These are phyloP conservation scores for Bruguiera gymnorhiza DNA, from an alignment of 345 rosid species.

Conservation along the genomic window DNA sequence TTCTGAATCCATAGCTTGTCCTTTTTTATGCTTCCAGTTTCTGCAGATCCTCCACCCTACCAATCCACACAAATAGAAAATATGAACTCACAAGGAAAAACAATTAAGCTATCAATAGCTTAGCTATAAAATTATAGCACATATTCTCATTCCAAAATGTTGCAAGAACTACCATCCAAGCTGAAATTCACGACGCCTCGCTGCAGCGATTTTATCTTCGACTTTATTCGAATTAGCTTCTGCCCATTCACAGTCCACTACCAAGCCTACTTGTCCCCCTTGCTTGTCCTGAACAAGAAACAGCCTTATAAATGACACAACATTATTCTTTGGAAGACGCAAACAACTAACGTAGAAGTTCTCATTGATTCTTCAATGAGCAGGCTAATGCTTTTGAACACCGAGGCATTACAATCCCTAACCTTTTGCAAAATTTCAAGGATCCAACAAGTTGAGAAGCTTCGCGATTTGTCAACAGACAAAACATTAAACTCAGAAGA, in stretches of 20 bases:
- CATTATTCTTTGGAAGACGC: conserved; percentile 8
- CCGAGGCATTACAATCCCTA: background rate
- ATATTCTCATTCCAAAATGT: background rate
- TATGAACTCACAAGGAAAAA: background rate
- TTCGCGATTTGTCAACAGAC: too few relatives aligned
- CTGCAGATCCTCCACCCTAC: too few relatives aligned
- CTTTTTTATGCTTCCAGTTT: too few relatives aligned
- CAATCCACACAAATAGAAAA: background rate
- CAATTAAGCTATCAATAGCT: background rate
- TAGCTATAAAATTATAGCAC: background rate
- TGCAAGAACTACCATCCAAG: conserved; percentile 26
- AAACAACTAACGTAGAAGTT: background rate
- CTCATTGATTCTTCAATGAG: background rate
- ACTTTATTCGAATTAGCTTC: conserved; percentile 19
- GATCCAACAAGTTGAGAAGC: background rate
- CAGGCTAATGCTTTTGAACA: background rate
- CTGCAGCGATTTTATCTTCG: conserved; percentile 27
- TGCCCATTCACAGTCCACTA: conserved; percentile 33
- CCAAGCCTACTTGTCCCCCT: conserved; percentile 27
- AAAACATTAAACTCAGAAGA: too few relatives aligned
- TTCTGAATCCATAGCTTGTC: too few relatives aligned
- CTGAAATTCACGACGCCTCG: conserved; percentile 25
- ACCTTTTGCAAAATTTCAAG: background rate
- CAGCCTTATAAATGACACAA: background rate
- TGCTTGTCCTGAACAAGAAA: conserved; percentile 23